phyloP scores from a whole-genome alignment of 164 flowering plant species.

The Amborella trichopoda region DNA sequence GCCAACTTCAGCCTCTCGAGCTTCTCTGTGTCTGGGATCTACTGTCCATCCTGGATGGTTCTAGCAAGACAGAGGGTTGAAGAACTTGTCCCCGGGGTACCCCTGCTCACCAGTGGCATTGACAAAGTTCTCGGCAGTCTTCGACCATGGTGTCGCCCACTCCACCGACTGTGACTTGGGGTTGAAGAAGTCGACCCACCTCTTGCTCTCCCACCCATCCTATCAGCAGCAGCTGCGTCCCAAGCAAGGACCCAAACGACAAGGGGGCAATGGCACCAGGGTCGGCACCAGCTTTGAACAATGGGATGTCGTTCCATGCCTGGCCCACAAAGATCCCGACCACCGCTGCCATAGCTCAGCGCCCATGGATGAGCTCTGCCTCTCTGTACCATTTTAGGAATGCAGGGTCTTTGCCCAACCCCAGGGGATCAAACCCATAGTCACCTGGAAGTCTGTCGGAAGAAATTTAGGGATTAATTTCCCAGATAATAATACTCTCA shows the following conservation, averaged over 20 bases:
- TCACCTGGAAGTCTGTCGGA: conserved; percentile 85
- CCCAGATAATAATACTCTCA: no score
- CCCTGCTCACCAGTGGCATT: conserved; percentile 93
- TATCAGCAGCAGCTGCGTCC: conserved; percentile 92
- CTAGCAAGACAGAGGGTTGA: conserved; percentile 79
- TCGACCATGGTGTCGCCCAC: conserved; percentile 99
- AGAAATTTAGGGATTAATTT: no score
- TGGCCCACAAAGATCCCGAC: conserved; percentile 92
- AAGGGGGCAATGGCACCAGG: conserved; percentile 94
- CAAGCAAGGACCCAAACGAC: conserved; percentile 83
- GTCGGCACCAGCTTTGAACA: conserved; percentile 97
- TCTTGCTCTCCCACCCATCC: conserved; percentile 99
- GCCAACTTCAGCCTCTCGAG: conserved; percentile 86
- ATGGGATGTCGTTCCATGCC: conserved; percentile 93
- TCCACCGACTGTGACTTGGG: conserved; percentile 93
- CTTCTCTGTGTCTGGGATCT: conserved; percentile 74
- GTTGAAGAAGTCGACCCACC: conserved; percentile 99
- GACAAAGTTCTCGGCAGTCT: conserved; percentile 79
- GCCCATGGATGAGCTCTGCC: conserved; percentile 95
- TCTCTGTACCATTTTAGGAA: conserved; percentile 98
- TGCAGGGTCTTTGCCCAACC: conserved; percentile 93
- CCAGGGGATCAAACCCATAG: conserved; percentile 93
- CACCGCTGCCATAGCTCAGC: conserved; percentile 98
- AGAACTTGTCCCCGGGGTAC: conserved; percentile 94
- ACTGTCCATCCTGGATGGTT: conserved; percentile 51